Evolutionary conservation across 129 eudicot genomes (phyloP).

Genomic region (Pseudognaphalium luteoalbum): DNA sequence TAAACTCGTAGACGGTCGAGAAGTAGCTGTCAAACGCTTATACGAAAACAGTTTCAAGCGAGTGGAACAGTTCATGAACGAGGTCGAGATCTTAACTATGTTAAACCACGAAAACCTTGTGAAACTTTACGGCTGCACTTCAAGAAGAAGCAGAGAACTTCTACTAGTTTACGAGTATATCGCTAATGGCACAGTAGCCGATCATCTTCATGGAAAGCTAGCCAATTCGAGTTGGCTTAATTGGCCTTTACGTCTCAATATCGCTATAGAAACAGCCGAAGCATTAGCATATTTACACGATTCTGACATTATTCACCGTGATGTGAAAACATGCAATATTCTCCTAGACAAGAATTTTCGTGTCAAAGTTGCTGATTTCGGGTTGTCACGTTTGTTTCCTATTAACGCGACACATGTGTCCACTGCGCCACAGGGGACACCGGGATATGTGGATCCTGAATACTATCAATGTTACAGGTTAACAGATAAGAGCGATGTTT

Average conservation of each 20-base stretch:
- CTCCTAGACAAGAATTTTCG: constrained; percentile 27
- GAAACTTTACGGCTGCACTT: constrained; percentile 71
- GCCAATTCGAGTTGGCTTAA: constrained; percentile 42
- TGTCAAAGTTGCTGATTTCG: constrained; percentile 48
- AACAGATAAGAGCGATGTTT: constrained; percentile 91
- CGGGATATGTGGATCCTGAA: constrained; percentile 92
- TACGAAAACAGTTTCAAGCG: constrained; percentile 36
- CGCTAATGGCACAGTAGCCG: constrained; percentile 83
- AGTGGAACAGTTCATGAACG: constrained; percentile 43
- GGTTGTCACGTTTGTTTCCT: constrained; percentile 58
- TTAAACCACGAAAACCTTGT: constrained; percentile 72
- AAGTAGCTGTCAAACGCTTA: constrained; percentile 41
- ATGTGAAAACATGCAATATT: constrained; percentile 44
- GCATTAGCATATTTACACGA: constrained; percentile 72
- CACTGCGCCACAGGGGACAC: constrained; percentile 93
- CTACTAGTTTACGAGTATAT: constrained; percentile 79
- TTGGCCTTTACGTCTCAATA: constrained; percentile 61
- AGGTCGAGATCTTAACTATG: constrained; percentile 37
- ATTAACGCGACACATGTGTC: constrained; percentile 74
- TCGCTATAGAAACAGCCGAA: constrained; percentile 83
- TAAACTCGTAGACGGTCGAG: constrained; percentile 40
- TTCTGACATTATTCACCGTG: constrained; percentile 43
- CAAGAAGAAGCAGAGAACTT: constrained; percentile 67
- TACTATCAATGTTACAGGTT: constrained; percentile 72
- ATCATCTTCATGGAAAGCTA: constrained; percentile 76